phyloP scores from a whole-genome alignment of 164 flowering plant species.

The Cinnamomum chago region DNA sequence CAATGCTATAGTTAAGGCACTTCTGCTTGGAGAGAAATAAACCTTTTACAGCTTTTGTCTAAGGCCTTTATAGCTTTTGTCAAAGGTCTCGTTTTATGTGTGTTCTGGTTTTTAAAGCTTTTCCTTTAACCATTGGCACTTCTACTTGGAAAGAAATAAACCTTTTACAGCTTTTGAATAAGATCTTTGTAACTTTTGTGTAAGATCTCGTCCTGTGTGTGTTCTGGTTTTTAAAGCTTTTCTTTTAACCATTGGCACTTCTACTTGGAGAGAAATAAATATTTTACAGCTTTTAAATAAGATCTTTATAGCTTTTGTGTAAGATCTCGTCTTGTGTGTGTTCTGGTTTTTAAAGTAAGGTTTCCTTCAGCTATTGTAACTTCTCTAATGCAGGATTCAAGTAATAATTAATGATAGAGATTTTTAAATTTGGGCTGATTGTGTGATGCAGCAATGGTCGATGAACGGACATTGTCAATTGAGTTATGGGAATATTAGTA shows the following conservation, averaged over 20 bases:
- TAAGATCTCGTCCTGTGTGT: not conserved
- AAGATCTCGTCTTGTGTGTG: not conserved
- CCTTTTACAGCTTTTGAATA: not conserved
- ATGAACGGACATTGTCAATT: too few relatives aligned
- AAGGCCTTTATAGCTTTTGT: not conserved
- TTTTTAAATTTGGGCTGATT: not conserved
- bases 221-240: not conserved
- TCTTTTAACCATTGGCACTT: too few relatives aligned
- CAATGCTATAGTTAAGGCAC: conserved; percentile 19
- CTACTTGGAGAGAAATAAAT: conserved; percentile 18
- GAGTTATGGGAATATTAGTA: too few relatives aligned
- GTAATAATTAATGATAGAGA: not conserved
- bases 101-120: not conserved
- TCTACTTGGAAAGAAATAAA: conserved; percentile 16
- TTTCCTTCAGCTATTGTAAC: not conserved
- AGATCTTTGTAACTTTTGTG: not conserved
- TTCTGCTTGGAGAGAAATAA: conserved; percentile 15
- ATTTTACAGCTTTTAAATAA: not conserved
- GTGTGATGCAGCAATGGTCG: too few relatives aligned
- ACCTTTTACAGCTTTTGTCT: not conserved
- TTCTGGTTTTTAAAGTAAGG: not conserved
- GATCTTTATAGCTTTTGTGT: not conserved
- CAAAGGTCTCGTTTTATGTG: not conserved
- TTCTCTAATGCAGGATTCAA: not conserved
- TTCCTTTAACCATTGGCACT: too few relatives aligned